Conservation (phyloP, 2,329 filamentous ascomycete species). For the Teratosphaeriaceae sp. region DNA sequence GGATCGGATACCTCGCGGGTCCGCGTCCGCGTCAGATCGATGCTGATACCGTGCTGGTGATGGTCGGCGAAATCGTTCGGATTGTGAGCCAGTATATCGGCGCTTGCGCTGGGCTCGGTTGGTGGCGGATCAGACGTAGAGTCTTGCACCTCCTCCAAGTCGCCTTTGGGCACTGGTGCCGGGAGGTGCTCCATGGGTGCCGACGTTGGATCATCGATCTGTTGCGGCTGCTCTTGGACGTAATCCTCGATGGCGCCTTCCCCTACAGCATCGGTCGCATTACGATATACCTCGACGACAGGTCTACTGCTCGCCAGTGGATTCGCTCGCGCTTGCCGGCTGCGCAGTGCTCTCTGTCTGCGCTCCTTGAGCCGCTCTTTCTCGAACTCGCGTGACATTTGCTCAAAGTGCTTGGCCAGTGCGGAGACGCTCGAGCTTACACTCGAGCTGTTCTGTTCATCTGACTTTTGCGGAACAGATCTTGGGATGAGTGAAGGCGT, state of each 20-base stretch:
- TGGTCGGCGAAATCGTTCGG: conserved; percentile 44
- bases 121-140: not conserved
- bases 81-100: conserved; percentile 15
- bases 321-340: conserved; percentile 70
- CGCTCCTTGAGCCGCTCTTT: conserved; percentile 85
- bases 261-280: conserved; percentile 80
- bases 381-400: conserved; percentile 92
- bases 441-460: conserved; percentile 49
- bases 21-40: conserved; percentile 66
- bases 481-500: conserved; percentile 75
- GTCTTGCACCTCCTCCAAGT: conserved; percentile 5
- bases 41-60: conserved; percentile 55
- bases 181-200: conserved; percentile 18
- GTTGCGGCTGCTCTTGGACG: conserved; percentile 2
- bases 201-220: conserved; percentile 28
- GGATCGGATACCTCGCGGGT: conserved; percentile 40
- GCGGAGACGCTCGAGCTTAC: conserved; percentile 75
- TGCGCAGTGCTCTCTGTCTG: conserved; percentile 70
- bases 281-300: conserved; percentile 91
- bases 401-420: conserved; percentile 93
- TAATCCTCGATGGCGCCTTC: conserved; percentile 14
- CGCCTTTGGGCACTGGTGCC: not conserved
- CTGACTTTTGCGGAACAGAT: conserved; percentile 65
- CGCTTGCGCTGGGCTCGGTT: conserved; percentile 1
- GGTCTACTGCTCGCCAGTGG: conserved; percentile 90